Evolutionary conservation across 257 asterid species (phyloP).

Genomic region (Capsicum chinense): DNA sequence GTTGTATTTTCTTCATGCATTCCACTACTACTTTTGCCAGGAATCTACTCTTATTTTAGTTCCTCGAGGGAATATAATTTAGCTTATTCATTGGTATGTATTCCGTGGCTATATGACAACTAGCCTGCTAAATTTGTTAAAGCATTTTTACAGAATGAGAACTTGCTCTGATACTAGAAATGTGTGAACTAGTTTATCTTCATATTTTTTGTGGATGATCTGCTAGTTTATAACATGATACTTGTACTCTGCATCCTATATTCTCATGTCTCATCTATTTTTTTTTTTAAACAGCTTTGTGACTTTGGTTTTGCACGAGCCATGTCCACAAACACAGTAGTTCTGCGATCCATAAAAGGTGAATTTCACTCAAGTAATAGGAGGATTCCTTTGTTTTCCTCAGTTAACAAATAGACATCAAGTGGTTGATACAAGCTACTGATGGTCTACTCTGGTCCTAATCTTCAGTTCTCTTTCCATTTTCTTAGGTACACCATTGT

Average conservation of each 20-base stretch:
- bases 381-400: conserved; percentile 11
- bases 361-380: conserved; percentile 26
- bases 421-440: conserved; percentile 24
- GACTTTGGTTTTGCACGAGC: conserved; percentile 99
- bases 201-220: not conserved
- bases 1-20: conserved; percentile 9
- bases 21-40: not conserved
- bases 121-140: conserved; percentile 3
- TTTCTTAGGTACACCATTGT: conserved; percentile 86
- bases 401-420: conserved; percentile 3
- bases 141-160: not conserved
- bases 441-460: conserved; percentile 35
- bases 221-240: not conserved
- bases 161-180: conserved; percentile 13
- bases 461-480: conserved; percentile 34
- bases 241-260: not conserved
- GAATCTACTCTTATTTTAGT: not conserved
- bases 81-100: conserved; percentile 18
- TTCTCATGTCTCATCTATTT: conserved; percentile 31
- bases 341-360: conserved; percentile 94
- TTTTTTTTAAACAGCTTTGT: conserved; percentile 64
- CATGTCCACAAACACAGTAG: conserved; percentile 96
- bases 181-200: conserved; percentile 16
- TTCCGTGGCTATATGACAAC: conserved; percentile 3
- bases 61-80: conserved; percentile 14